A percentile compares a stretch with the other conserved stretches of the same genome.
Evolutionary conservation across 73 alveolate species (phyloP).

Genomic region (Paramecium sonneborni): DNA sequence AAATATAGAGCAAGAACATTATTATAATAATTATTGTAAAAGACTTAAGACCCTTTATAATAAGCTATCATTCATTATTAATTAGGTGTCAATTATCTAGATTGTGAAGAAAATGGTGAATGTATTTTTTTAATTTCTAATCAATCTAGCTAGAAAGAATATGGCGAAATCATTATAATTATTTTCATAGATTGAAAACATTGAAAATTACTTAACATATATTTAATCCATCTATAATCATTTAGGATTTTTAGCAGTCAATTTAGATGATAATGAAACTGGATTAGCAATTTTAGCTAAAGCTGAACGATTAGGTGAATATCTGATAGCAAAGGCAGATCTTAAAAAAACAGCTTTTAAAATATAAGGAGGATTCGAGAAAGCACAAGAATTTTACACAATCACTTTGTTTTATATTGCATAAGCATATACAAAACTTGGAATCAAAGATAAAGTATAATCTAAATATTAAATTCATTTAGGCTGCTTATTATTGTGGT

Average conservation of each 20-base stretch:
- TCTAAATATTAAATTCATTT: neutral
- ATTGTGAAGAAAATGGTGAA: constrained; percentile 82
- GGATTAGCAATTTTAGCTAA: constrained; percentile 91
- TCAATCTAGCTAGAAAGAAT: constrained; percentile 39
- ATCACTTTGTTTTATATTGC: constrained; percentile 96
- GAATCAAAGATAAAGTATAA: constrained; percentile 80
- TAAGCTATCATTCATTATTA: constrained; percentile 65
- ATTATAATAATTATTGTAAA: constrained; percentile 61
- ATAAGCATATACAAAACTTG: constrained; percentile 94
- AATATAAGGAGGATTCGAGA: constrained; percentile 89
- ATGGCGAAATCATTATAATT: constrained; percentile 57
- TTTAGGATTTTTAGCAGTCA: constrained; percentile 90
- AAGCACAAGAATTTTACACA: constrained; percentile 92
- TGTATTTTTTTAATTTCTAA: constrained; percentile 38
- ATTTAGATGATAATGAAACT: constrained; percentile 89
- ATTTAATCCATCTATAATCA: constrained; percentile 91
- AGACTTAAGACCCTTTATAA: neutral
- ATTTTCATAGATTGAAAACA: constrained; percentile 65
- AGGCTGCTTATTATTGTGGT: constrained; percentile 93
- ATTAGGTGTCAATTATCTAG: constrained; percentile 83
- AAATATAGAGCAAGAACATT: constrained; percentile 83
- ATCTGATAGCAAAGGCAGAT: constrained; percentile 1
- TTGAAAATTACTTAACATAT: constrained; percentile 76
- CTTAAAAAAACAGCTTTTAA: constrained; percentile 69
- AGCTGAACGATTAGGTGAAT: constrained; percentile 83